phyloP scores from a whole-genome alignment of 148 eudicot species.

The Rhododendron molle region DNA sequence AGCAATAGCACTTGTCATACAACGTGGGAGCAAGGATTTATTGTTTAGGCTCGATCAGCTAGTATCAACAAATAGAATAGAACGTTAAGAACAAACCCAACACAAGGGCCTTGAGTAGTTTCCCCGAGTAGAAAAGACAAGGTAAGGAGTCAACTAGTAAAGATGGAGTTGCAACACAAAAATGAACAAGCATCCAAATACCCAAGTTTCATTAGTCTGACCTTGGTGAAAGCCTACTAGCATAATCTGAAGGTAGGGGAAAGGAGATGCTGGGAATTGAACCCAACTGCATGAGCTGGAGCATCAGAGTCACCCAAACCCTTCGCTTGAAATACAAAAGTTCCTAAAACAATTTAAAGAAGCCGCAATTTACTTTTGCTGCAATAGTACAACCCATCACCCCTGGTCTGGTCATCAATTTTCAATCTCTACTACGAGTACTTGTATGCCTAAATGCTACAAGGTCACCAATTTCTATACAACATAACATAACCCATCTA shows the following conservation, averaged over 20 bases:
- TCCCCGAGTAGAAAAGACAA: neutral
- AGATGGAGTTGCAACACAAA: neutral
- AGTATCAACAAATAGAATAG: neutral
- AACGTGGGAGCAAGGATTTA: neutral
- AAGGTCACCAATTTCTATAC: neutral
- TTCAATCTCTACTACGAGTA: neutral
- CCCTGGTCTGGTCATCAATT: neutral
- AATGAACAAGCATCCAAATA: neutral
- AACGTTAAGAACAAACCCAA: neutral
- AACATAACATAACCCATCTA: too few species aligned
- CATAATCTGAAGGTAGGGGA: neutral
- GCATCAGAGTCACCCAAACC: neutral
- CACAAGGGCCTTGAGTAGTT: neutral
- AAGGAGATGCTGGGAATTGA: neutral
- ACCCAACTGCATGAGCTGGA: neutral
- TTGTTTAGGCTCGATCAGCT: neutral
- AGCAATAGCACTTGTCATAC: neutral
- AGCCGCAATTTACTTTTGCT: neutral
- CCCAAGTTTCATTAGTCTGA: neutral
- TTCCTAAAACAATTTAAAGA: neutral
- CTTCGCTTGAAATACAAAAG: neutral
- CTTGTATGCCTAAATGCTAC: neutral
- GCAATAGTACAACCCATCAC: neutral
- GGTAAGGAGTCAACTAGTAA: neutral
- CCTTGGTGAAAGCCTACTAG: neutral